Conservation (phyloP, 495 filamentous ascomycete species). For the Glutinoglossum americanum region DNA sequence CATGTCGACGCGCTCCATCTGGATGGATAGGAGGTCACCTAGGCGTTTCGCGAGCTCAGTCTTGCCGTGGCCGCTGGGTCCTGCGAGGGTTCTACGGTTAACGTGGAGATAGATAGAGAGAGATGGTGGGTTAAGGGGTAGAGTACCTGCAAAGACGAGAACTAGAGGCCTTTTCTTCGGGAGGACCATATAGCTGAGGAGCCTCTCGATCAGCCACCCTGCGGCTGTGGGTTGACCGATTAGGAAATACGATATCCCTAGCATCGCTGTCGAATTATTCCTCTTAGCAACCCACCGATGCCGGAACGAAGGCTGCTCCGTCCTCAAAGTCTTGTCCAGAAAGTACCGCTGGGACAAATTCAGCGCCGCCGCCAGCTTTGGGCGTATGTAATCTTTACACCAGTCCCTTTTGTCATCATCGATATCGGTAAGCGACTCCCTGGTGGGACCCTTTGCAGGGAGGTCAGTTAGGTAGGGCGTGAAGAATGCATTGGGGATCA, state of each 20-base stretch:
- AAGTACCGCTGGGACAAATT: conserved; percentile 22
- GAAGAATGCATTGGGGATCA: conserved; percentile 18
- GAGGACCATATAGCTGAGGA: conserved; percentile 12
- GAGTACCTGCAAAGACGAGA: neutral
- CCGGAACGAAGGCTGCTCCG: neutral
- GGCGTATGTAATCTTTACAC: conserved; percentile 12
- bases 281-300: neutral
- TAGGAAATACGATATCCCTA: neutral
- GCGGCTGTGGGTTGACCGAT: neutral
- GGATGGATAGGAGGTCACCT: conserved; percentile 21
- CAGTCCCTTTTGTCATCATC: conserved; percentile 6
- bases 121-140: too few species aligned
- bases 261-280: conserved; percentile 4
- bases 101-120: too few species aligned
- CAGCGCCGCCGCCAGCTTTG: conserved; percentile 14
- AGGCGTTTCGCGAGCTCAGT: conserved; percentile 25
- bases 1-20: conserved; percentile 23
- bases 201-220: neutral
- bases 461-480: conserved; percentile 13
- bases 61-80: conserved; percentile 31
- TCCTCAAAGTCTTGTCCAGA: neutral
- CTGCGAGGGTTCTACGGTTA: too few species aligned
- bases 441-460: neutral
- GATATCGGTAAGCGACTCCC: conserved; percentile 6
- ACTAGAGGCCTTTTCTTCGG: conserved; percentile 7